Conservation (phyloP, 768 basidiomycete species). For the Tylopilus sp. region DNA sequence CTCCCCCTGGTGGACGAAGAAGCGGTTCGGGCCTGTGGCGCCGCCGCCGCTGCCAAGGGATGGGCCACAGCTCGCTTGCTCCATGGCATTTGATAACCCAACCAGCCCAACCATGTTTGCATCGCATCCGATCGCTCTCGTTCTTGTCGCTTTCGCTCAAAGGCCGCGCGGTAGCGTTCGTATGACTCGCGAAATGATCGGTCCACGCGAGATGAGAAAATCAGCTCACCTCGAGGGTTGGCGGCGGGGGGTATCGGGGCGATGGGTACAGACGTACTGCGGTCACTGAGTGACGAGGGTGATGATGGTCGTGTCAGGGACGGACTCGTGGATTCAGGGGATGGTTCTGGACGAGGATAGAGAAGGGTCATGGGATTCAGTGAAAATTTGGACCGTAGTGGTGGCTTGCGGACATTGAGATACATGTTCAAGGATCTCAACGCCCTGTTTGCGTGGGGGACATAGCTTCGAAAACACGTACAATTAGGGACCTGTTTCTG, state of each 20-base stretch:
- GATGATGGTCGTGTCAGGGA: slow-evolving; percentile 26
- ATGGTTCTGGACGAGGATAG: slow-evolving; percentile 29
- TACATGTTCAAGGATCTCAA: slow-evolving; percentile 95
- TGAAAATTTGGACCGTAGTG: slow-evolving; percentile 58
- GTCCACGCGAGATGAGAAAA: slow-evolving; percentile 89
- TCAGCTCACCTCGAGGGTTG: slow-evolving; percentile 94
- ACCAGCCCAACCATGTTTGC: slow-evolving; percentile 31
- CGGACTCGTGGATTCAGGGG: slow-evolving; percentile 19
- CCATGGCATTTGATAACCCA: slow-evolving; percentile 29
- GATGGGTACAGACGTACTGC: slow-evolving; percentile 44
- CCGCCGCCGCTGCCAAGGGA: background rate
- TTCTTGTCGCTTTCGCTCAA: slow-evolving; percentile 76
- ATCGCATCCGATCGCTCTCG: slow-evolving; percentile 41
- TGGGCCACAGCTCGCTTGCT: slow-evolving; percentile 13
- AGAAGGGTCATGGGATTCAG: slow-evolving; percentile 38
- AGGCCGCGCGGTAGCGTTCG: slow-evolving; percentile 84
- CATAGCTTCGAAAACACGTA: slow-evolving; percentile 59
- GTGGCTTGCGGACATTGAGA: slow-evolving; percentile 85
- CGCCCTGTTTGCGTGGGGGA: slow-evolving; percentile 91
- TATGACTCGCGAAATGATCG: slow-evolving; percentile 83
- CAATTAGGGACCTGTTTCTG: slow-evolving; percentile 12
- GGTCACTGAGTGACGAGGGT: slow-evolving; percentile 35
- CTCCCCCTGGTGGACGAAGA: slow-evolving; percentile 27
- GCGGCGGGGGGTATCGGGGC: slow-evolving; percentile 80
- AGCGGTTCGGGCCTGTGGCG: slow-evolving; percentile 21